phyloP scores from a whole-genome alignment of 2,329 filamentous ascomycete genomes.

The Pseudocercospora eumusae region DNA sequence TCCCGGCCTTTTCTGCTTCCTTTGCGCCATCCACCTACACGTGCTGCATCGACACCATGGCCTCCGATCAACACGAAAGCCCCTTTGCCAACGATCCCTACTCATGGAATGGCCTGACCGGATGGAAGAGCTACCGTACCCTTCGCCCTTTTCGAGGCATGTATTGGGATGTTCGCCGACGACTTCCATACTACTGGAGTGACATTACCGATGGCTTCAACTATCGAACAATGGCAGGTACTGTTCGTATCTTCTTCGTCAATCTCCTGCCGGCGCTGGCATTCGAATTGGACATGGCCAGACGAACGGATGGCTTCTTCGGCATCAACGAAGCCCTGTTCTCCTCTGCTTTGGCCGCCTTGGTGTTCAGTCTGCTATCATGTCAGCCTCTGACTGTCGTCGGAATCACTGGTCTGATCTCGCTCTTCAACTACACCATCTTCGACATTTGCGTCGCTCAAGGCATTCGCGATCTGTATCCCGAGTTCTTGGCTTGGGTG shows the following conservation, averaged over 20 bases:
- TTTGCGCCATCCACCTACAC: too few species aligned
- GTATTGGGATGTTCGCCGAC: slow-evolving; percentile 56
- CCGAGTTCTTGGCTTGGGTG: slow-evolving; percentile 58
- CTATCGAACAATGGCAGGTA: slow-evolving; percentile 58
- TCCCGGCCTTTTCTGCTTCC: too few species aligned
- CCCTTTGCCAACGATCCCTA: slow-evolving; percentile 40
- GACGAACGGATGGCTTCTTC: slow-evolving; percentile 55
- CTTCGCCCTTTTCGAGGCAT: slow-evolving; percentile 54
- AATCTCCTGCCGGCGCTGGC: slow-evolving; percentile 61
- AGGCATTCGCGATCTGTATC: slow-evolving; percentile 52
- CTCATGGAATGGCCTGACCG: slow-evolving; percentile 40
- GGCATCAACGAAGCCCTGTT: slow-evolving; percentile 60
- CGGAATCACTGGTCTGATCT: slow-evolving; percentile 58
- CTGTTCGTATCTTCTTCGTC: slow-evolving; percentile 61
- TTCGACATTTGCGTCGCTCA: slow-evolving; percentile 58
- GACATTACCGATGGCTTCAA: slow-evolving; percentile 58
- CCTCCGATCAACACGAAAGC: slow-evolving; percentile 3
- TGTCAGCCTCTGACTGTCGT: slow-evolving; percentile 60
- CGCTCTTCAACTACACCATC: slow-evolving; percentile 60
- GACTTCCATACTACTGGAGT: slow-evolving; percentile 58
- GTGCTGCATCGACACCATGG: background rate
- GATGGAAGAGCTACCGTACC: slow-evolving; percentile 41
- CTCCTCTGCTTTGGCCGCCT: slow-evolving; percentile 56
- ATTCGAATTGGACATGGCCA: slow-evolving; percentile 60
- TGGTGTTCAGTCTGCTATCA: slow-evolving; percentile 56